A percentile compares a stretch with the other conserved stretches of the same genome.
phyloP scores from a whole-genome alignment of 2,329 filamentous ascomycete genomes.

The Cyphellophora attinorum region DNA sequence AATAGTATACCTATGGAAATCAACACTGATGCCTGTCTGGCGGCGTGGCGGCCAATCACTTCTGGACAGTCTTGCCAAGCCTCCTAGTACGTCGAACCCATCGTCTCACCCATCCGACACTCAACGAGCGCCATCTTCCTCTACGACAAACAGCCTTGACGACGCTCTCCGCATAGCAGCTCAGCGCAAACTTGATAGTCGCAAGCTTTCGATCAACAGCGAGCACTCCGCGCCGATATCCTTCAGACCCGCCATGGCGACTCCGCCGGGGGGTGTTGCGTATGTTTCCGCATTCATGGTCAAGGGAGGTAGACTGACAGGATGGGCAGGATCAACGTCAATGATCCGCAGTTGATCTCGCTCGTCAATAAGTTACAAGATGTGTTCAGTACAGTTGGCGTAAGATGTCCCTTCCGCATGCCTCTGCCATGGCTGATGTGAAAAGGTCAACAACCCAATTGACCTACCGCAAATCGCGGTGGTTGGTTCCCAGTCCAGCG shows the following conservation, averaged over 20 bases:
- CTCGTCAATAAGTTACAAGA: constrained; percentile 99
- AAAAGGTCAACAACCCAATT: constrained; percentile 91
- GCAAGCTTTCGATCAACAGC: constrained; percentile 5
- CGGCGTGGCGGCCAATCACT: too few relatives aligned
- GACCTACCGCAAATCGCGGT: constrained; percentile 97
- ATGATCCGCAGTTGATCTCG: constrained; percentile 60
- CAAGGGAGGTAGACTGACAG: constrained; percentile 14
- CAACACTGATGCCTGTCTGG: too few relatives aligned
- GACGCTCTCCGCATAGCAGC: constrained; percentile 7
- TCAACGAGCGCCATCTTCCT: background rate
- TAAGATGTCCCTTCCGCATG: constrained; percentile 33
- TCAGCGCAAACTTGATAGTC: constrained; percentile 8
- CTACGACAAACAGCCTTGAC: constrained; percentile 4
- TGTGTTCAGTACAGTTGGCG: constrained; percentile 95
- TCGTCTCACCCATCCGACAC: too few relatives aligned
- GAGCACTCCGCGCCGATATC: constrained; percentile 30
- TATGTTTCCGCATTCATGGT: constrained; percentile 6
- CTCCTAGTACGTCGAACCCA: too few relatives aligned
- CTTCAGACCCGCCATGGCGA: constrained; percentile 27
- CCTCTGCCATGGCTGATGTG: constrained; percentile 16
- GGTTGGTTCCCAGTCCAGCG: constrained; percentile 95
- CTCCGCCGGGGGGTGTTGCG: constrained; percentile 11
- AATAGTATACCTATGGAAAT: too few relatives aligned
- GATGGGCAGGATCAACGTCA: constrained; percentile 55
- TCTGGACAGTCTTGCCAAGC: too few relatives aligned